Conservation (phyloP, 2,329 filamentous ascomycete species). For the Alternaria alternata region DNA sequence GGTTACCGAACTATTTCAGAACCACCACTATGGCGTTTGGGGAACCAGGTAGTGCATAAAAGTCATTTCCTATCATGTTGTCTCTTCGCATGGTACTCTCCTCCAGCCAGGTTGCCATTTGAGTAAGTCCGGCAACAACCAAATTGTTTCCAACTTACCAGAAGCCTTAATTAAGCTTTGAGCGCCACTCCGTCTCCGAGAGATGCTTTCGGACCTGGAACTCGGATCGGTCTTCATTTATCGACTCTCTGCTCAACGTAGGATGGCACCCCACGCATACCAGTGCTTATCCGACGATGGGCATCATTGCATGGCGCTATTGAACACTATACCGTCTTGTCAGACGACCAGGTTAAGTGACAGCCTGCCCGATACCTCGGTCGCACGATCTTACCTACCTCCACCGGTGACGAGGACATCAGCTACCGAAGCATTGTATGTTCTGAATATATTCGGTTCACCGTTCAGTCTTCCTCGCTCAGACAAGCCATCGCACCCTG, state of each 20-base stretch:
- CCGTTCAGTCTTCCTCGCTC: slow-evolving; percentile 3
- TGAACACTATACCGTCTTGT: slow-evolving; percentile 22
- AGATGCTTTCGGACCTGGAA: background rate
- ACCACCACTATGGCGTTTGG: background rate
- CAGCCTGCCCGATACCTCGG: background rate
- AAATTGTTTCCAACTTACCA: background rate
- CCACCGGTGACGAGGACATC: background rate
- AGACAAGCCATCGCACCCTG: slow-evolving; percentile 9
- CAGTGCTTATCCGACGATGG: slow-evolving; percentile 17
- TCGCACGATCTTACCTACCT: background rate
- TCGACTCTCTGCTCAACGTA: background rate
- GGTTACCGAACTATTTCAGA: background rate
- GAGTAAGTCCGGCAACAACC: background rate
- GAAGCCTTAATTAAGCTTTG: background rate
- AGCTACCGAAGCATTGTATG: background rate
- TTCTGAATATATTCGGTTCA: background rate
- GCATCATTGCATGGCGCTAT: slow-evolving; percentile 35
- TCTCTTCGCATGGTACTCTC: background rate
- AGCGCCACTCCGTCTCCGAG: background rate
- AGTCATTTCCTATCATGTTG: background rate
- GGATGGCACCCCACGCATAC: background rate
- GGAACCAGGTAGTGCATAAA: background rate
- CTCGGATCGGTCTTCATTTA: slow-evolving; percentile 6
- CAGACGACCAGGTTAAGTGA: slow-evolving; percentile 14
- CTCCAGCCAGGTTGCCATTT: background rate